Evolutionary conservation across 352 stramenopile species (phyloP), one percentile per base, ranked within the genome.

Genomic region (Pilasporangium apinafurcum): DNA sequence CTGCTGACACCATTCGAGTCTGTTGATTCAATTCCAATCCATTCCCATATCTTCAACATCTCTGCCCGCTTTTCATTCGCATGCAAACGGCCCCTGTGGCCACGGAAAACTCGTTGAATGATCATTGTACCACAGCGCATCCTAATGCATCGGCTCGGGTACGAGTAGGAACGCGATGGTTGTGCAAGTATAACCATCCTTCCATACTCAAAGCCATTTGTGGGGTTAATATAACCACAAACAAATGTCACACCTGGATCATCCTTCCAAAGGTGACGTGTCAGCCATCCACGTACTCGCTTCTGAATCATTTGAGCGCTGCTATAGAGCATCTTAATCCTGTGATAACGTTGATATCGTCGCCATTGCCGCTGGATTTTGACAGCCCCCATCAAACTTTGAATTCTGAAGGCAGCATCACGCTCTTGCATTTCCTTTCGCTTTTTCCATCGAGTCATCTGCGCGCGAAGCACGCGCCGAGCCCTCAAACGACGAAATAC

Each of bases 41-140:
- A 91, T 45, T 87, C 61, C 78, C 78, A 91, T 16, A 72, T 60
- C 37, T 59, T 69, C n/a, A 86, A 40, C 70, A 87, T 90, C 5
- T 33, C 56, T n/a, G 62, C 55, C 78, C 78, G 87, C n/a, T 44
- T 41, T n/a, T 67, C 53, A 51, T 86, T 90, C 7, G 72, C 74
- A 1, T 31, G 18, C 6, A 90, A 32, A n/a, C 75, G 71, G n/a
- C 68, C 72, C 4, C 66, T 18, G 35, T 70, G 59, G 4, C 74
- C 75, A 30, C 75, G 60, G 22, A 70, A 83, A 9, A 71, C 36
- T 2, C 69, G 69, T 37, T 90, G 78, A 13, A 90, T 66, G 2
- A 49, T 53, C 14, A 70, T 22, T 0, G 48, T 53, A 1, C 53
- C 69, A 9, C 35, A 63, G 3, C 42, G 29, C 42, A 65, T 75